These are phyloP conservation scores for Infundibulicybe gibba DNA, from an alignment of 768 basidiomycete genomes.

Conservation along the genomic window DNA sequence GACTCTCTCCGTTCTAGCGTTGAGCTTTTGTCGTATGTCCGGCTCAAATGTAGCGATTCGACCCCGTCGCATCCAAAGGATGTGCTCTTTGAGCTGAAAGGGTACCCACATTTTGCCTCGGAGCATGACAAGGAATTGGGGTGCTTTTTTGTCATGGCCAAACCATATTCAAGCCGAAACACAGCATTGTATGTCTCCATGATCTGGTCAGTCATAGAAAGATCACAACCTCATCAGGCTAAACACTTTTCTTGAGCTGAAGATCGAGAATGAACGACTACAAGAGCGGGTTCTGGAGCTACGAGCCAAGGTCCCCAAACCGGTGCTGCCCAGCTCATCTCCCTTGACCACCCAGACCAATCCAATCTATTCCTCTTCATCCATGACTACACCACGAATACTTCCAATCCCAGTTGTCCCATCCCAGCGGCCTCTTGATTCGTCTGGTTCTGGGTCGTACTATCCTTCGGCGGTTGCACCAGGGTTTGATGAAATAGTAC, in stretches of 20 bases:
- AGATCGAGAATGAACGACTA: constrained; percentile 82
- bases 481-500: not conserved
- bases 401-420: constrained; percentile 4
- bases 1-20: constrained; percentile 44
- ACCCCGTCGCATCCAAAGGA: constrained; percentile 29
- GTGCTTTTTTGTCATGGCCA: constrained; percentile 74
- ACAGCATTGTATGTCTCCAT: constrained; percentile 50
- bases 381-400: constrained; percentile 7
- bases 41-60: constrained; percentile 47
- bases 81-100: constrained; percentile 69
- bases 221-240: constrained; percentile 40
- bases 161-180: constrained; percentile 75
- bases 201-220: not conserved
- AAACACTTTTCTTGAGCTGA: constrained; percentile 76
- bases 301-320: constrained; percentile 22
- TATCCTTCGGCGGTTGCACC: not conserved
- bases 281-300: constrained; percentile 54
- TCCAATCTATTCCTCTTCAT: not conserved
- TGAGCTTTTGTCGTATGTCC: constrained; percentile 57
- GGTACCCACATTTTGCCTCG: constrained; percentile 50
- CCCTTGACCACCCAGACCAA: constrained; percentile 16
- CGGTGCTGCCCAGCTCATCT: constrained; percentile 13
- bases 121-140: constrained; percentile 34
- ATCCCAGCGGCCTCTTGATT: constrained; percentile 3
- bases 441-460: not conserved